Base-by-base conservation (phyloP, 2,329 filamentous ascomycete genomes). In the Pestalotiopsis sp. region DNA sequence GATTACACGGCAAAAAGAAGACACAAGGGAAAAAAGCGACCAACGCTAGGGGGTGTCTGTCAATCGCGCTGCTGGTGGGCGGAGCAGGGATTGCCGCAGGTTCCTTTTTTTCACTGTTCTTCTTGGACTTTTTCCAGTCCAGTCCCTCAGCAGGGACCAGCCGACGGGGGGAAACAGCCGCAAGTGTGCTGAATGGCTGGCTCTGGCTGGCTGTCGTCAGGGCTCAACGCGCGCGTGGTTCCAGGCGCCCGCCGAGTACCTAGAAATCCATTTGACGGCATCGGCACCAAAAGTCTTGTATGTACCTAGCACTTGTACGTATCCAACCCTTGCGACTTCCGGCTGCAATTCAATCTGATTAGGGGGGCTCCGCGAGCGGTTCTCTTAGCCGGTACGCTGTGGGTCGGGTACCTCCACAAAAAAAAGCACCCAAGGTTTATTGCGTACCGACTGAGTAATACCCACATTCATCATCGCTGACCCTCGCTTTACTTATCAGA, bases 401-500 rank as follows among this genome's bases (percentile, higher is more conserved):
- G 31, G 31, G 31, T 52, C 45, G 45, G 45, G 31, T 9, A 36
- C 7, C 20, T 17, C 45, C 45, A 52, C 45, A 52, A 52, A 52
- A 52, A 52, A 52, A 52, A n/a, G 45, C 45, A 52, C 45, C 31
- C 45, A 52, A 52, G 45, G 45, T 52, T 52, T 52, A 52, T 52
- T 52, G 45, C 45, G 45, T 52, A 52, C 45, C 45, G 14, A 52
- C 45, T 52, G 45, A 52, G 45, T 52, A 52, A 60, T 65, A 65
- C 23, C 62, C 62, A 65, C 62, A 65, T 23, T 65, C 62, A 65
- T 65, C 62, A 65, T 65, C 62, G 62, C 62, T 65, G 20, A 65
- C n/a, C 62, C 20, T 14, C 41, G 25, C 40, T 27, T 66, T 56
- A 62, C 59, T 66, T 66, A 56, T 56, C 63, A 27, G 41, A 66